Percentiles rank a stretch among this genome's conserved stretches.
These are phyloP conservation scores for Chalciporus pseudorubinellus DNA, from an alignment of 768 basidiomycete genomes.

Conservation along the genomic window DNA sequence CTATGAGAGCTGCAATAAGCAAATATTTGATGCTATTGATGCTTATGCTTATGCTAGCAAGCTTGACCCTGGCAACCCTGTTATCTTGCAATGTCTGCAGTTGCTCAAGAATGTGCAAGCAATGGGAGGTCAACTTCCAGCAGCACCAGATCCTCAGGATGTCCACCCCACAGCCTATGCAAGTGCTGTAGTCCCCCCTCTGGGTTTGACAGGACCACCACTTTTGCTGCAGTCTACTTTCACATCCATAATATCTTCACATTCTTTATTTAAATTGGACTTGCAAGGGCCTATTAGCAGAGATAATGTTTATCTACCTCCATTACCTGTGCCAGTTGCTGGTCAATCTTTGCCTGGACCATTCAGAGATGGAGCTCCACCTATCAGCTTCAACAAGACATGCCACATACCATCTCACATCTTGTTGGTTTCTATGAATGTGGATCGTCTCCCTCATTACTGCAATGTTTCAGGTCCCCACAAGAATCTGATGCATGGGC, in stretches of 20 bases:
- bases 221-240: slow-evolving; percentile 52
- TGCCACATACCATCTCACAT: slow-evolving; percentile 67
- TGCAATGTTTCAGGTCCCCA: slow-evolving; percentile 55
- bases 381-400: slow-evolving; percentile 71
- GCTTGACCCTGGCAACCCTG: slow-evolving; percentile 27
- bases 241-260: slow-evolving; percentile 16
- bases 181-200: too few species aligned
- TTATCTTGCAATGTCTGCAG: slow-evolving; percentile 92
- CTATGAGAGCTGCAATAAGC: slow-evolving; percentile 98
- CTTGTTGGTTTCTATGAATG: slow-evolving; percentile 74
- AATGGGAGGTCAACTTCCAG: too few species aligned
- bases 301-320: slow-evolving; percentile 48
- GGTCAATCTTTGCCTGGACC: slow-evolving; percentile 61
- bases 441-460: slow-evolving; percentile 55
- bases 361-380: slow-evolving; percentile 79
- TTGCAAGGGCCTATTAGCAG: slow-evolving; percentile 53
- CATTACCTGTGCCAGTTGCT: slow-evolving; percentile 52
- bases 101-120: too few species aligned
- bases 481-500: too few species aligned
- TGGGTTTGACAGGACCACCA: too few species aligned
- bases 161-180: slow-evolving; percentile 96
- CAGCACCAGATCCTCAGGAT: too few species aligned
- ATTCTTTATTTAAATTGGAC: slow-evolving; percentile 61
- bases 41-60: slow-evolving; percentile 84
- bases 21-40: slow-evolving; percentile 97